Percentiles rank a stretch among this genome's conserved stretches.
Evolutionary conservation across 148 eudicot species (phyloP).

Genomic region (Chenopodium formosanum): DNA sequence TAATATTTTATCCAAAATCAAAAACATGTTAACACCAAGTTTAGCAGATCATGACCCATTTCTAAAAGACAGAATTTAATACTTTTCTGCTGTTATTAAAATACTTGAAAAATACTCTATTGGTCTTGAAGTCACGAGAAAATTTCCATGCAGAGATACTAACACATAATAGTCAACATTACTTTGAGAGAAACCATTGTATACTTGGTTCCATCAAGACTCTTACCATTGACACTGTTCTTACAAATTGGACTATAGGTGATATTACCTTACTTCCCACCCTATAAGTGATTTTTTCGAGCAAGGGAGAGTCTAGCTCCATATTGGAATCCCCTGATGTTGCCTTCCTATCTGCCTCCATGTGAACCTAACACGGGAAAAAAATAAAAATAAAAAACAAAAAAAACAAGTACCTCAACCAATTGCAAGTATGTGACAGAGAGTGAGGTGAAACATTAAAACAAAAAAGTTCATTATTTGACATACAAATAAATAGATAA

Average conservation of each 20-base stretch:
- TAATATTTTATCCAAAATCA: not conserved
- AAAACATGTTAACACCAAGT: not conserved
- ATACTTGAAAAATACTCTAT: not conserved
- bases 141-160: not conserved
- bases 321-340: constrained; percentile 47
- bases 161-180: constrained; percentile 1
- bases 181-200: constrained; percentile 4
- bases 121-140: not conserved
- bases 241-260: not conserved
- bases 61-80: not conserved
- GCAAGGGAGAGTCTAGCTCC: constrained; percentile 43
- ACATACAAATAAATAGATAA: not conserved
- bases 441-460: not conserved
- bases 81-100: not conserved
- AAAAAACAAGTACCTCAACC: constrained; percentile 16
- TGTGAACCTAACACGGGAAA: constrained; percentile 69
- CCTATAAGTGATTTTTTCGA: constrained; percentile 74
- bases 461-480: not conserved
- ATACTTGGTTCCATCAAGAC: not conserved
- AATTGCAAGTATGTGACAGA: constrained; percentile 8
- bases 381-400: not conserved
- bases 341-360: constrained; percentile 90
- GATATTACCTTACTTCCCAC: constrained; percentile 79
- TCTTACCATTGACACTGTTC: not conserved
- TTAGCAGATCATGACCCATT: not conserved